phyloP scores from a whole-genome alignment of 208 protist genomes.

The Crithidia bombi region DNA sequence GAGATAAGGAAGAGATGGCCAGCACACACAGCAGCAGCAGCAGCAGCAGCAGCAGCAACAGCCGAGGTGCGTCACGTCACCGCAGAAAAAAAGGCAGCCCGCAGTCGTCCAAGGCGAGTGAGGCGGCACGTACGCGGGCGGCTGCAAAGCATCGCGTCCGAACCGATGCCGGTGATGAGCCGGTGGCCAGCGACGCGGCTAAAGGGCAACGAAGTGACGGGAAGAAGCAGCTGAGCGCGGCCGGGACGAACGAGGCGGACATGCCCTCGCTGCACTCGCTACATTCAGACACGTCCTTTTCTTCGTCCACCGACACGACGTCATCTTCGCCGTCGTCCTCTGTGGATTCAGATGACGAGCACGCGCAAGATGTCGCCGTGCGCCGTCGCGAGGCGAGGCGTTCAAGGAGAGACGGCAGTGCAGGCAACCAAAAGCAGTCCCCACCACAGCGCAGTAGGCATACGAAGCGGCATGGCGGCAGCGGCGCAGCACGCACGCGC shows the following conservation, averaged over 20 bases:
- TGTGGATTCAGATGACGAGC: neutral
- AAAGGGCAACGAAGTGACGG: too few species aligned
- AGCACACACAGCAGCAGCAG: neutral
- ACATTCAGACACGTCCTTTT: constrained; percentile 4
- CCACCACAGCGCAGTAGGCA: too few species aligned
- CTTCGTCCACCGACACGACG: neutral
- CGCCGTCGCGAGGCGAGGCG: too few species aligned
- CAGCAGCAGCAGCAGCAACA: neutral
- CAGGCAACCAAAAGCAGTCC: too few species aligned
- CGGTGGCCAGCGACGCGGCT: neutral
- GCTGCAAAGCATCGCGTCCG: neutral
- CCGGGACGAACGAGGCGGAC: neutral
- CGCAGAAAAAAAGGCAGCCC: neutral
- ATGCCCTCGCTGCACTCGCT: constrained; percentile 9
- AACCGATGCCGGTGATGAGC: neutral
- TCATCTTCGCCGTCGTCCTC: neutral
- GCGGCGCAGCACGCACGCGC: too few species aligned
- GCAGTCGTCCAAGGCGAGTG: neutral
- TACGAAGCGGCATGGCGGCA: too few species aligned
- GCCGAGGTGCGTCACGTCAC: neutral
- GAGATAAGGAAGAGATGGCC: neutral
- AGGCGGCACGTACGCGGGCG: too few species aligned
- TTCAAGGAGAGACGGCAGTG: too few species aligned
- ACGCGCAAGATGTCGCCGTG: neutral
- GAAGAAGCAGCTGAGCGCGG: neutral